phyloP scores from a whole-genome alignment of 768 basidiomycete species.

The Tylopilus plumbeoviolaceoides region DNA sequence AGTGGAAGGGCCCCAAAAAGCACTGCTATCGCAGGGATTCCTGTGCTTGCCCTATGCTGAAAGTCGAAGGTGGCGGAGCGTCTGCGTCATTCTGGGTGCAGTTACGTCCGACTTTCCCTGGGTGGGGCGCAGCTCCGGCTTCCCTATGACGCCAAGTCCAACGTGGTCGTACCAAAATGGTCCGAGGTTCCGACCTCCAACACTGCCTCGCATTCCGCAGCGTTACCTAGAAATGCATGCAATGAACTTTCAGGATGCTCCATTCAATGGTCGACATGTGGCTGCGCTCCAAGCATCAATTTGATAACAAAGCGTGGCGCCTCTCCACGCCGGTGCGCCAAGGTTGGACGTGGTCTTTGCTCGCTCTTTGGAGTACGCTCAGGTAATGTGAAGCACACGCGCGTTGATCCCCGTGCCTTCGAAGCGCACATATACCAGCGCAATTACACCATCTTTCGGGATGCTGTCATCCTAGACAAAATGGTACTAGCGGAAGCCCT shows the following conservation, averaged over 20 bases:
- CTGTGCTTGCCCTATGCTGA: background rate
- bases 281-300: conserved; percentile 2
- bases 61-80: background rate
- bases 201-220: conserved; percentile 14
- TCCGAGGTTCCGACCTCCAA: background rate
- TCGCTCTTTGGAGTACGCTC: conserved; percentile 18
- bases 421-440: conserved; percentile 18
- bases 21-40: background rate
- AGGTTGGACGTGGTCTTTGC: conserved; percentile 8
- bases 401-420: conserved; percentile 25
- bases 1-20: background rate
- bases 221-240: conserved; percentile 2
- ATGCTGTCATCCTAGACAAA: conserved; percentile 28
- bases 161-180: conserved; percentile 2
- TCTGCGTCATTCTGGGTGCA: background rate
- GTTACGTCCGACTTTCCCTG: conserved; percentile 2
- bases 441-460: conserved; percentile 16
- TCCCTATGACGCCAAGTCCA: background rate
- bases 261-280: conserved; percentile 4
- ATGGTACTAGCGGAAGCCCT: conserved; percentile 13
- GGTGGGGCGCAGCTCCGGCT: background rate
- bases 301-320: conserved; percentile 5
- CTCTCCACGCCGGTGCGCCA: conserved; percentile 10
- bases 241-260: conserved; percentile 1
- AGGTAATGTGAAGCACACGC: conserved; percentile 14